Evolutionary conservation across 2,329 filamentous ascomycete species (phyloP), one percentile per base, ranked within the genome.

Genomic region (Fusarium albosuccineum): DNA sequence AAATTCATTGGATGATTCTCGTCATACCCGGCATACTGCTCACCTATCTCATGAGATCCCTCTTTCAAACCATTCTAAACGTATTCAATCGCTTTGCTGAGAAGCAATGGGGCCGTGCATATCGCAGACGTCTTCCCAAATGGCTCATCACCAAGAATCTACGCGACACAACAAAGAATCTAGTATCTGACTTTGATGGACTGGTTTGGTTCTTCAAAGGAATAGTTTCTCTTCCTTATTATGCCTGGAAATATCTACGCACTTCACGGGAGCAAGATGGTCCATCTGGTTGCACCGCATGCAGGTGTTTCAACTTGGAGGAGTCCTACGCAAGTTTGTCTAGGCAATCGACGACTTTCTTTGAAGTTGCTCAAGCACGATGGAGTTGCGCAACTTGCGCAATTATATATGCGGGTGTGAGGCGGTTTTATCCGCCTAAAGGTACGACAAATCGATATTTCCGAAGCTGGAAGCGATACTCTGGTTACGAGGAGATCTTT

Each of bases 201-300:
- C 13, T 39, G n/a, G 3, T 16, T 14, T 7, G 11, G 6, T 39
- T 39, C 41, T 84, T 62, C 29, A 60, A 26, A 52, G 79, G 78
- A n/a, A 73, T 16, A 7, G 5, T 39, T 16, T 39, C 13, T 14
- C 36, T 39, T 2, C 36, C 36, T 39, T 39, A 4, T 7, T 39
- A 39, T 39, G 36, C 36, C 36, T 39, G 36, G 36, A 39, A 39
- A 7, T 39, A 13, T 13, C 10, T 39, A 7, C 36, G 36, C 11
- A 5, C 6, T 7, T 13, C 10, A 10, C 6, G n/a, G 16, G 14
- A 39, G 13, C 2, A 13, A 39, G 14, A 10, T 16, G 36, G 6
- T 13, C 36, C 36, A 14, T 7, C 36, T 16, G 9, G 10, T 13
- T 39, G 36, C n/a, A 39, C 6, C 36, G 36, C 10, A 6, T 39